phyloP scores from a whole-genome alignment of 2,329 filamentous ascomycete species.

The Verticillium klebahnii region DNA sequence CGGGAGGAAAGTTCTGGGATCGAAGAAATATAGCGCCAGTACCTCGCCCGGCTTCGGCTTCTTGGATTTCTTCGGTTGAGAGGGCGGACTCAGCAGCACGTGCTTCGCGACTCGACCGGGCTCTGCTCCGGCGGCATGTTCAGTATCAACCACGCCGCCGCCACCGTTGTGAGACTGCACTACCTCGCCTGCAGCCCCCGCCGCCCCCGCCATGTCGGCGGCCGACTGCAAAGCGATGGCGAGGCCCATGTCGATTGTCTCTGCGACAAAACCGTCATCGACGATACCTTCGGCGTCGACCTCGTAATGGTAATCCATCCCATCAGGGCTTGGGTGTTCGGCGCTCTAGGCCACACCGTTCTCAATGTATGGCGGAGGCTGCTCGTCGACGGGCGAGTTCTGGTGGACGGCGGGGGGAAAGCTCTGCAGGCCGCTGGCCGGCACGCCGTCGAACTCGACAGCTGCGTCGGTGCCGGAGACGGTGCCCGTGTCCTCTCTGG shows the following conservation, averaged over 20 bases:
- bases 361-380: not conserved
- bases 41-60: not conserved
- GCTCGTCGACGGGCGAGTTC: not conserved
- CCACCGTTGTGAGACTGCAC: not conserved
- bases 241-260: no score
- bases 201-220: not conserved
- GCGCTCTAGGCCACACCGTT: not conserved
- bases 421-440: not conserved
- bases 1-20: not conserved
- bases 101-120: not conserved
- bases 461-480: not conserved
- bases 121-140: not conserved
- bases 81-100: not conserved
- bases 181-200: not conserved
- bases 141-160: not conserved
- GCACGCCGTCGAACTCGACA: not conserved
- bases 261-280: not conserved
- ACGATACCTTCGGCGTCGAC: not conserved
- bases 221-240: no score
- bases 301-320: not conserved
- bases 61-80: not conserved
- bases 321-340: not conserved
- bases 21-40: not conserved
- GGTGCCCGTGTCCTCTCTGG: no score
- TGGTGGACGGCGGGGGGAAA: not conserved